phyloP scores from a whole-genome alignment of 352 stramenopile species.

The Pythium scleroteichum region DNA sequence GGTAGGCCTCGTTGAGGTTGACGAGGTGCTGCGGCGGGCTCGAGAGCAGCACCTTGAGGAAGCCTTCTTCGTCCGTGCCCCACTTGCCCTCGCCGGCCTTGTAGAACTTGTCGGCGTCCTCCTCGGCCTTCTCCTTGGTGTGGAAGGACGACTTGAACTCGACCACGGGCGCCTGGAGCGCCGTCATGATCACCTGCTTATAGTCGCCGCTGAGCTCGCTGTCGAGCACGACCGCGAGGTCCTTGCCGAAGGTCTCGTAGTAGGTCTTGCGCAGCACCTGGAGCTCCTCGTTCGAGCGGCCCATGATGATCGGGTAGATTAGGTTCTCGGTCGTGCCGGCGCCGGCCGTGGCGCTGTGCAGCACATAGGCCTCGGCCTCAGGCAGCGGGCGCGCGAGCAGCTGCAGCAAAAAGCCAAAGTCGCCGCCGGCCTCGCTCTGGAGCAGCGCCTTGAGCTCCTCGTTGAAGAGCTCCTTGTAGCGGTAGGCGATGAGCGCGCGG shows the following conservation, averaged over 20 bases:
- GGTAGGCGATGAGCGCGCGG: conserved; percentile 56
- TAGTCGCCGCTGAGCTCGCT: conserved; percentile 69
- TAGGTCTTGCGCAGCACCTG: conserved; percentile 70
- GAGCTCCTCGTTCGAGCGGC: conserved; percentile 69
- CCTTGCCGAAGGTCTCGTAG: conserved; percentile 71
- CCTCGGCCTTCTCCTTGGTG: conserved; percentile 54
- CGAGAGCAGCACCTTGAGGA: conserved; percentile 59
- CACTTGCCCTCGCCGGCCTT: conserved; percentile 73
- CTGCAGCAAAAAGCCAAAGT: conserved; percentile 70
- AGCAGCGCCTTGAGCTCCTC: conserved; percentile 62
- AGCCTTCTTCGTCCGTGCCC: conserved; percentile 71
- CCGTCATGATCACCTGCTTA: conserved; percentile 58
- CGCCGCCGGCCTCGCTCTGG: conserved; percentile 55
- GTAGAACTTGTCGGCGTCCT: conserved; percentile 63
- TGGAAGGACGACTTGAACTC: conserved; percentile 53
- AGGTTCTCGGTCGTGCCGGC: conserved; percentile 56
- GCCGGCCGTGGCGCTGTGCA: conserved; percentile 50
- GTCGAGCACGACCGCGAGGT: conserved; percentile 63
- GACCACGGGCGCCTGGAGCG: conserved; percentile 17
- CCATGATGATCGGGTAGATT: conserved; percentile 71
- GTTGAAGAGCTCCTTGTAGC: conserved; percentile 67
- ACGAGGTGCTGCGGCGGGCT: conserved; percentile 58
- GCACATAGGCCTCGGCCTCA: conserved; percentile 61
- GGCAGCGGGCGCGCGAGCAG: conserved; percentile 59
- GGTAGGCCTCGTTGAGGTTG: conserved; percentile 62